These are phyloP conservation scores for Sindora glabra DNA, from an alignment of 306 rosid species.

Conservation along the genomic window DNA sequence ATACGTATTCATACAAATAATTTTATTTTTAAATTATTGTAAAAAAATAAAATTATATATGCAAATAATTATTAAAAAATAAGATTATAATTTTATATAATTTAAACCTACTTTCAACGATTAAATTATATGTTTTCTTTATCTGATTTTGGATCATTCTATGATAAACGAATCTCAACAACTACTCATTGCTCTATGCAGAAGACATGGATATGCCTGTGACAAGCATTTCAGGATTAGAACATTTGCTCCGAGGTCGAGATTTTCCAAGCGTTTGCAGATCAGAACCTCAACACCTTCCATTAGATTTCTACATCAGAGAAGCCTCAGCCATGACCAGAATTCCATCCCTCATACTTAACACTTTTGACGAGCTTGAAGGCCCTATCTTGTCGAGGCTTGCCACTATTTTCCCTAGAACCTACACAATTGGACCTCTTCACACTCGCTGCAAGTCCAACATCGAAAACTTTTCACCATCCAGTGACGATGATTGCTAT, in stretches of 20 bases:
- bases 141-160: too few relatives aligned
- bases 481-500: not conserved
- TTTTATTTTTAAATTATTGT: too few relatives aligned
- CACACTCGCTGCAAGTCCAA: not conserved
- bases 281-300: not conserved
- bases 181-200: too few relatives aligned
- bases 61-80: too few relatives aligned
- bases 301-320: not conserved
- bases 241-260: not conserved
- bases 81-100: too few relatives aligned
- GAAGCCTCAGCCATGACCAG: not conserved
- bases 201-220: not conserved
- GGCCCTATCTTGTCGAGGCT: not conserved
- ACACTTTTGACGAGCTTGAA: slow-evolving; percentile 9
- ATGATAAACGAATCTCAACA: too few relatives aligned
- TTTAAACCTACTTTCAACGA: too few relatives aligned
- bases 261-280: slow-evolving; percentile 3
- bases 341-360: not conserved
- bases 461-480: not conserved
- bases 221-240: not conserved
- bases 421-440: slow-evolving; percentile 16
- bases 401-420: not conserved
- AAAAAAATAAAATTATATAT: too few relatives aligned
- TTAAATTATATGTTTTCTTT: too few relatives aligned
- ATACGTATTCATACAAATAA: too few relatives aligned